Conservation (phyloP, 2,329 filamentous ascomycete species). For the Aureobasidium lini region DNA sequence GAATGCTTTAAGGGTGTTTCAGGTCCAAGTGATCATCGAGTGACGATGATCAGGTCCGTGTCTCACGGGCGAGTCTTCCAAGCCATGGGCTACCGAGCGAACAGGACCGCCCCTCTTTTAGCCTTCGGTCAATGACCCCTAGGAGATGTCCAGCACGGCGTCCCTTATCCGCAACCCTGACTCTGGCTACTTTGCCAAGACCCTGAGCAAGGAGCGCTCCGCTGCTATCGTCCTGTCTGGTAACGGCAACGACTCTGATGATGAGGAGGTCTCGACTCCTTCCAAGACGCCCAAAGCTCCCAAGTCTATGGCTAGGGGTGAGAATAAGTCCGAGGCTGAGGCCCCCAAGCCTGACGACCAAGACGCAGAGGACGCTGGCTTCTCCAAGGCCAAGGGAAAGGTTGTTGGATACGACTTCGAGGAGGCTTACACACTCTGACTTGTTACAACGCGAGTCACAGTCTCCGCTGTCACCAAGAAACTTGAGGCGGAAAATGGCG, state of each 20-base stretch:
- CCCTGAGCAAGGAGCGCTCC: background rate
- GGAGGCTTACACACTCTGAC: background rate
- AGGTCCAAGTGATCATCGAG: no score
- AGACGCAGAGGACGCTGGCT: no score
- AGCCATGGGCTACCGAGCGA: background rate
- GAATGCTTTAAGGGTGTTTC: no score
- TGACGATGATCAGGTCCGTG: background rate
- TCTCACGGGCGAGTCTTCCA: background rate
- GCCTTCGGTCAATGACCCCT: background rate
- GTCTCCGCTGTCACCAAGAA: no score
- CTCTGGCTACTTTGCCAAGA: background rate
- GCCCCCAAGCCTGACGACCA: no score
- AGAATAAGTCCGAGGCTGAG: no score
- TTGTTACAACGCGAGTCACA: background rate
- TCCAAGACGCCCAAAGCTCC: no score
- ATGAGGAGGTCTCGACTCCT: no score
- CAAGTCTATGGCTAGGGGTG: no score
- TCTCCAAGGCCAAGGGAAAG: background rate
- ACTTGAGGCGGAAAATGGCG: no score
- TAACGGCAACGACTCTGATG: no score
- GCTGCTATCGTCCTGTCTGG: background rate
- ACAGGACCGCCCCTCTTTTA: background rate
- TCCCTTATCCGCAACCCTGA: background rate
- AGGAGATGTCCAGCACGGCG: background rate
- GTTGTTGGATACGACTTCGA: background rate